A percentile compares a stretch with the other conserved stretches of the same genome.
Evolutionary conservation across 2,329 filamentous ascomycete species (phyloP).

Genomic region (Macroventuria anomochaeta): DNA sequence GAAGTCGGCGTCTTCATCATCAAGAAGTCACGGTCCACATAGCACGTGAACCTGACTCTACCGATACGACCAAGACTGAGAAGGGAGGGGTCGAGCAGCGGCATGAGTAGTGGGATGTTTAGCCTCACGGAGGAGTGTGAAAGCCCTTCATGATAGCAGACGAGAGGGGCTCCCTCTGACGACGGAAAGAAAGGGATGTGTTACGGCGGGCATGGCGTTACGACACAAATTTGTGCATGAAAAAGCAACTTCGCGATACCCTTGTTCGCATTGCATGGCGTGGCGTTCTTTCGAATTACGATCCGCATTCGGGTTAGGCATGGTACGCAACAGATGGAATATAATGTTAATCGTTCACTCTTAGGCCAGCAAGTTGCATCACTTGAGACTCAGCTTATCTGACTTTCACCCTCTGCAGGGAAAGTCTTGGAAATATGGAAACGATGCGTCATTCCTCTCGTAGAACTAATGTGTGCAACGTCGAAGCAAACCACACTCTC

Average conservation of each 20-base stretch:
- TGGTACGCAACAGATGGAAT: slow-evolving; percentile 1
- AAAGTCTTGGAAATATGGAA: neutral
- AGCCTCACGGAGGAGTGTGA: neutral
- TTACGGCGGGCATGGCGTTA: slow-evolving; percentile 12
- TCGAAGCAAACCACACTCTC: neutral
- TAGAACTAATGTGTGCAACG: neutral
- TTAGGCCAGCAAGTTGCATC: neutral
- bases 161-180: too few species aligned
- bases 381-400: neutral
- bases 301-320: neutral
- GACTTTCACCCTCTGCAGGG: neutral
- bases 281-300: slow-evolving; percentile 11
- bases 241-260: slow-evolving; percentile 20
- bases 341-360: slow-evolving; percentile 10
- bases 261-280: slow-evolving; percentile 21
- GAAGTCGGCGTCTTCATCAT: slow-evolving; percentile 59
- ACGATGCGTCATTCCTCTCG: neutral
- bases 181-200: neutral
- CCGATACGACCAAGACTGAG: neutral
- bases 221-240: slow-evolving; percentile 10
- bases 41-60: slow-evolving; percentile 6
- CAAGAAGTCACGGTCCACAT: slow-evolving; percentile 31
- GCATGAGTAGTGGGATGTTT: neutral
- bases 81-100: neutral
- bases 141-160: neutral